Percentiles rank a stretch among this genome's conserved stretches.
These are phyloP conservation scores for Aspergillus novoparasiticus DNA, from an alignment of 2,329 filamentous ascomycete species.

Conservation along the genomic window DNA sequence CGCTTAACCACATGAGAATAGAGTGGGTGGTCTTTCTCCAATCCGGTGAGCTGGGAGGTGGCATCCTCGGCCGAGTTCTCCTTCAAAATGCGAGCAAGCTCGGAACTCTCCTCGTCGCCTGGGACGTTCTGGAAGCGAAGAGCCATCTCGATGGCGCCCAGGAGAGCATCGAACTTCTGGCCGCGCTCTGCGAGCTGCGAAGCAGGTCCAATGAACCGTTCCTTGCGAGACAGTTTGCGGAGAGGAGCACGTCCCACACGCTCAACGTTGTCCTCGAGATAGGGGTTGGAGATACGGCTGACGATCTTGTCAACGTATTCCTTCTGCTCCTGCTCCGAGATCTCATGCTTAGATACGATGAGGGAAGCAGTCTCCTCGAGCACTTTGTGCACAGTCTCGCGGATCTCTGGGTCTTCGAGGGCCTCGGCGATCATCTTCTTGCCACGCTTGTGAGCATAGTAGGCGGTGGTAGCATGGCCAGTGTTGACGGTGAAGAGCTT, in stretches of 20 bases:
- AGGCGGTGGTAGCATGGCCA: conserved; percentile 91
- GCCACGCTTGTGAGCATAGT: conserved; percentile 85
- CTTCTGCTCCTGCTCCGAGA: conserved; percentile 72
- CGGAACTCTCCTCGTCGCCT: conserved; percentile 83
- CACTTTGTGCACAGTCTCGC: conserved; percentile 75
- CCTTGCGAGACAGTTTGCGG: conserved; percentile 90
- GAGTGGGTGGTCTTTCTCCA: conserved; percentile 75
- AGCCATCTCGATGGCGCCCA: conserved; percentile 85
- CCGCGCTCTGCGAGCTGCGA: conserved; percentile 83
- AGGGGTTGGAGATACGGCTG: conserved; percentile 87
- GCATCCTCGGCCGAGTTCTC: conserved; percentile 72
- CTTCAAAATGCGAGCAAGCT: conserved; percentile 84
- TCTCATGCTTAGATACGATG: conserved; percentile 84
- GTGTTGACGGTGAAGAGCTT: conserved; percentile 99
- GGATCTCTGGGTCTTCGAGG: conserved; percentile 77
- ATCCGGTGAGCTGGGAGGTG: conserved; percentile 77
- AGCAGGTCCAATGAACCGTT: conserved; percentile 93
- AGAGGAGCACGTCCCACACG: conserved; percentile 93
- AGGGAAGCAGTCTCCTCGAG: conserved; percentile 83
- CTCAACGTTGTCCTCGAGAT: conserved; percentile 88
- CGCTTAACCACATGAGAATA: conserved; percentile 74
- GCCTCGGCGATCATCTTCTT: conserved; percentile 90
- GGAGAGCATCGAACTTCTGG: conserved; percentile 70
- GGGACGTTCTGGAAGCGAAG: conserved; percentile 95
- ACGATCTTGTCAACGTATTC: conserved; percentile 93